Evolutionary conservation across 108 stramenopile species (phyloP).

Genomic region (Bacterosira constricta): DNA sequence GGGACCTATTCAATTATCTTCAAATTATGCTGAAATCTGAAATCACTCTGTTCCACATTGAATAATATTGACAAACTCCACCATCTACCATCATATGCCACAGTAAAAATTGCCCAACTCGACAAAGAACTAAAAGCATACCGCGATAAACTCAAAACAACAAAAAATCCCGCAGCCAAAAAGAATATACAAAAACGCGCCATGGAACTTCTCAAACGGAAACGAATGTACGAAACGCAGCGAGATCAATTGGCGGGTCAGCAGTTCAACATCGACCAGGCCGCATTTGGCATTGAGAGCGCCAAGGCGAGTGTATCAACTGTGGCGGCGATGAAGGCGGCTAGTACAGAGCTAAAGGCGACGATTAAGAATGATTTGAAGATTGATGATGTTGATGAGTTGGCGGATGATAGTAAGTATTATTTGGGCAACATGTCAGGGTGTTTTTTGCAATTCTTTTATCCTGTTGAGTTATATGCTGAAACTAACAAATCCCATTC

Average conservation of each 20-base stretch:
- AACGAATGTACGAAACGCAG: constrained; percentile 97
- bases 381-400: constrained; percentile 93
- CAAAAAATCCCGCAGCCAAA: constrained; percentile 75
- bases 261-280: constrained; percentile 98
- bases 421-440: no score
- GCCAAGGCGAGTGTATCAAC: constrained; percentile 93
- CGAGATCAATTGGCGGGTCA: constrained; percentile 94
- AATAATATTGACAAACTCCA: no score
- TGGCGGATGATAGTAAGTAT: constrained; percentile 96
- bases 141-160: constrained; percentile 88
- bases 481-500: no score
- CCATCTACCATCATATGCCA: background rate
- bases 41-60: no score
- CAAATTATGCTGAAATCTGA: no score
- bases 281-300: constrained; percentile 92
- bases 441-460: no score
- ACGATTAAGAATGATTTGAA: constrained; percentile 90
- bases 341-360: constrained; percentile 84
- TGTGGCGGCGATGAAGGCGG: constrained; percentile 95
- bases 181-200: constrained; percentile 86
- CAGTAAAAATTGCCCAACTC: constrained; percentile 71
- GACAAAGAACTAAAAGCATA: constrained; percentile 80
- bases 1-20: no score
- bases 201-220: constrained; percentile 93
- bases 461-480: no score